Evolutionary conservation across 2,329 filamentous ascomycete species (phyloP).

Genomic region (Aspergillus tanneri): DNA sequence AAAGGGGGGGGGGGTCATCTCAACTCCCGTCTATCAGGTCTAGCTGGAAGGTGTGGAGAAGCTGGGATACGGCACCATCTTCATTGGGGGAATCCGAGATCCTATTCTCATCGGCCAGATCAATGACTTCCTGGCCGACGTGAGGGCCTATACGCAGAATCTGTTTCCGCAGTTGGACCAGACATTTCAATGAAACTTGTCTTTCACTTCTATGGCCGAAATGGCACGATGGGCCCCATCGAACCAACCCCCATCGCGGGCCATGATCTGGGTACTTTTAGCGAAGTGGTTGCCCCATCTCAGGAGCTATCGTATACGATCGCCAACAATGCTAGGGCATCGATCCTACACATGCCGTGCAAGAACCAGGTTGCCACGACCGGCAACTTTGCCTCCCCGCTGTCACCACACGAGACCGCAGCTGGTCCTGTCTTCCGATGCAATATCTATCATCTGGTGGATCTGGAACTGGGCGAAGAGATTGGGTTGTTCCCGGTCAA

Average conservation of each 20-base stretch:
- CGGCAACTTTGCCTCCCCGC: constrained; percentile 52
- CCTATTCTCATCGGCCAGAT: constrained; percentile 45
- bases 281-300: background rate
- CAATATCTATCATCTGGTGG: constrained; percentile 53
- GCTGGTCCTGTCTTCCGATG: constrained; percentile 46
- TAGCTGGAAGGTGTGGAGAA: constrained; percentile 51
- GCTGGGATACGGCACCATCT: constrained; percentile 48
- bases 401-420: constrained; percentile 40
- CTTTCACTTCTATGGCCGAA: background rate
- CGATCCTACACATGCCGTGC: constrained; percentile 50
- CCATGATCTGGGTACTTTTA: background rate
- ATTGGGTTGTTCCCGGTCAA: background rate
- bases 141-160: background rate
- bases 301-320: constrained; percentile 22
- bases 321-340: constrained; percentile 43
- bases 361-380: constrained; percentile 53
- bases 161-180: background rate
- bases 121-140: background rate
- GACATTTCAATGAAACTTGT: background rate
- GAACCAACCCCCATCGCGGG: background rate
- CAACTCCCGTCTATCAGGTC: constrained; percentile 42
- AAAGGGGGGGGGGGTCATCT: constrained; percentile 38
- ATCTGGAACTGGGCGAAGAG: constrained; percentile 31
- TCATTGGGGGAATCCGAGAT: constrained; percentile 50
- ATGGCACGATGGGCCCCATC: background rate